Evolutionary conservation across 805 yeast species (phyloP).

Genomic region (Candida maesae): DNA sequence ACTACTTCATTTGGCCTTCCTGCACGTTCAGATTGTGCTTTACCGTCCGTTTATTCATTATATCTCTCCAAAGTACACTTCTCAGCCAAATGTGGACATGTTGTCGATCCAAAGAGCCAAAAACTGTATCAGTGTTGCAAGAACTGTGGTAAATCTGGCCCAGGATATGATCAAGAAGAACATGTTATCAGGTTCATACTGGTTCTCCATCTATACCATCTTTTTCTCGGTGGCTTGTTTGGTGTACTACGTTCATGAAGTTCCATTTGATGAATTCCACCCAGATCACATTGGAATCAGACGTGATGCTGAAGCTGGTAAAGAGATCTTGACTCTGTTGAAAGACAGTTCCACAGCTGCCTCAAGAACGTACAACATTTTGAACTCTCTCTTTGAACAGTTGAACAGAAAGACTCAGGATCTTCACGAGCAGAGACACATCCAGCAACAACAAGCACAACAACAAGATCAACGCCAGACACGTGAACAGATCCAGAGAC

Average conservation of each 20-base stretch:
- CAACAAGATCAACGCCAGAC: background rate
- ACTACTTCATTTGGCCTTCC: conserved; percentile 63
- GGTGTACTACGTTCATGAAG: conserved; percentile 70
- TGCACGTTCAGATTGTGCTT: conserved; percentile 74
- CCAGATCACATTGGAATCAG: conserved; percentile 56
- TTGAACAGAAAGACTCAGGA: conserved; percentile 68
- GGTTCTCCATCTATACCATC: conserved; percentile 88
- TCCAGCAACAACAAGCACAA: conserved; percentile 13
- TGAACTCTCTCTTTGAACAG: conserved; percentile 77
- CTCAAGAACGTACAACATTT: conserved; percentile 69
- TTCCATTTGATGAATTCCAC: conserved; percentile 40
- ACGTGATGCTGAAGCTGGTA: conserved; percentile 79
- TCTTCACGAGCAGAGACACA: conserved; percentile 29
- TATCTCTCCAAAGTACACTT: conserved; percentile 51
- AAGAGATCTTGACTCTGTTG: conserved; percentile 63
- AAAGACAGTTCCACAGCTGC: conserved; percentile 79
- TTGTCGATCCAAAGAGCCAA: conserved; percentile 70
- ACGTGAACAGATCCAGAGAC: conserved; percentile 4
- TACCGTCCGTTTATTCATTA: conserved; percentile 89
- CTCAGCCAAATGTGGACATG: conserved; percentile 41
- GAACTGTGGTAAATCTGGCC: conserved; percentile 76
- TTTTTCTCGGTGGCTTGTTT: conserved; percentile 86
- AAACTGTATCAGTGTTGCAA: conserved; percentile 79
- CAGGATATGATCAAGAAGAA: conserved; percentile 72
- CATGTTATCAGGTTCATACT: conserved; percentile 77